These are phyloP conservation scores for Stipa capillata DNA, from an alignment of 176 grass and related monocot genomes.

Conservation along the genomic window DNA sequence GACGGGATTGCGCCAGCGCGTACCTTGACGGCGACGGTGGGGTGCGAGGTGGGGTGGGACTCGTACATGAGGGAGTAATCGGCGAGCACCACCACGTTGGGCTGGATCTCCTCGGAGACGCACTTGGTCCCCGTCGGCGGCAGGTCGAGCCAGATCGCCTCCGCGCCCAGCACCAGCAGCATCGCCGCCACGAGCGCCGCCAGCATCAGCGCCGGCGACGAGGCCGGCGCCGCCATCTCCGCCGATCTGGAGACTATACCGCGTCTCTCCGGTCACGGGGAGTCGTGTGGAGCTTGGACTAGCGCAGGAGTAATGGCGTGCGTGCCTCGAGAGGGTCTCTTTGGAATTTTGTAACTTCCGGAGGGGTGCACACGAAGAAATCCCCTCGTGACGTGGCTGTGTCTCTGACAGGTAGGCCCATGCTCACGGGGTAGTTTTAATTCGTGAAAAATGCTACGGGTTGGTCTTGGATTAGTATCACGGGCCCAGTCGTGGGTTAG, in stretches of 20 bases:
- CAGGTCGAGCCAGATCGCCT: conserved; percentile 62
- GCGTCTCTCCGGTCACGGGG: neutral
- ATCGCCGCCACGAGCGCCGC: neutral
- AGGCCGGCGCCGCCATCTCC: neutral
- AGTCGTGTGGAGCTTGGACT: conserved; percentile 19
- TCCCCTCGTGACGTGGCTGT: neutral
- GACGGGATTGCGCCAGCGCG: neutral
- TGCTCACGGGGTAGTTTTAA: neutral
- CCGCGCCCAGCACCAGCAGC: neutral
- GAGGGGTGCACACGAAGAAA: neutral
- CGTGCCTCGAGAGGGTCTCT: neutral
- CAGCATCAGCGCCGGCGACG: neutral
- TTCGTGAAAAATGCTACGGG: too few relatives aligned
- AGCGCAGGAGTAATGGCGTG: conserved; percentile 12
- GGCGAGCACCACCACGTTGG: conserved; percentile 73
- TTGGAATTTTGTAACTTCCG: neutral
- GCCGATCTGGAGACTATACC: conserved; percentile 6
- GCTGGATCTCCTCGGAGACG: conserved; percentile 90
- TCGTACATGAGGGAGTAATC: conserved; percentile 58
- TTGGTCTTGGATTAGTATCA: too few relatives aligned
- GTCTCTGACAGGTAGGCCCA: neutral
- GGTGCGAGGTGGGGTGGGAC: conserved; percentile 22
- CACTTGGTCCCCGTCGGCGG: conserved; percentile 75
- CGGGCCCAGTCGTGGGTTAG: neutral
- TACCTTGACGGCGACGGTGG: conserved; percentile 70